Base-by-base conservation (phyloP, 768 basidiomycete genomes). In the Boletus subcaerulescens region DNA sequence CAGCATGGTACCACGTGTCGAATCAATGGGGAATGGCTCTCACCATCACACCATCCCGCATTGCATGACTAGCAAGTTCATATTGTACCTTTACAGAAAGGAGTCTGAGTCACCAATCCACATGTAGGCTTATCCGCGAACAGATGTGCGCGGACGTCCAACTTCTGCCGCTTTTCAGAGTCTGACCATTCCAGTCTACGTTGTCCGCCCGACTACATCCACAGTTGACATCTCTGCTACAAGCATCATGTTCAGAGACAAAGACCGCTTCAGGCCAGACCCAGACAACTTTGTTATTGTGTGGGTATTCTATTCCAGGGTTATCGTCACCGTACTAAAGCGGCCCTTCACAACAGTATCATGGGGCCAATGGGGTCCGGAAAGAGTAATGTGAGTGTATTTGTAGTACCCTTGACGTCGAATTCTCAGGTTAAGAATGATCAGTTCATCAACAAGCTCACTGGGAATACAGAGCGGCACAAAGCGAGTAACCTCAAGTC, bases 361-460 rank as follows among this genome's bases (percentile, higher is more conserved):
- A 35, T 35, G 33, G 33, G 33, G 14, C 33, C 33, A 14, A 35
- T 13, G 14, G 33, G 33, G 13, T 35, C 33, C 33, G 33, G 33
- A 6, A 35, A 35, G 6, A 35, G 12, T 11, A 35, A 35, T 14
- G 33, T 35, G 14, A 35, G 33, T 35, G 6, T 11, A 14, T 13
- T 35, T 13, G 33, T 5, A 58, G 64, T 22, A 4, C 11, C 15
- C 24, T 9, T 18, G n/a, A 18, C 18, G 2, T 41, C 5, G 39
- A 35, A 46, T 29, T 15, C 20, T 39, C 11, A 39, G 22, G 11
- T 43, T 12, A 32, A 18, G 17, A 4, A 38, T 13, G 5, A 18
- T 4, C 9, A 64, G 63, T 45, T 65, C 35, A 53, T 65, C 35
- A 60, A 63, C 35, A 29, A 20, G 1, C 20, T 65, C 47, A 56